A percentile compares a stretch with the other conserved stretches of the same genome.
These are phyloP conservation scores for Amylostereum chailletii DNA, from an alignment of 1,284 basidiomycete species.

Conservation along the genomic window DNA sequence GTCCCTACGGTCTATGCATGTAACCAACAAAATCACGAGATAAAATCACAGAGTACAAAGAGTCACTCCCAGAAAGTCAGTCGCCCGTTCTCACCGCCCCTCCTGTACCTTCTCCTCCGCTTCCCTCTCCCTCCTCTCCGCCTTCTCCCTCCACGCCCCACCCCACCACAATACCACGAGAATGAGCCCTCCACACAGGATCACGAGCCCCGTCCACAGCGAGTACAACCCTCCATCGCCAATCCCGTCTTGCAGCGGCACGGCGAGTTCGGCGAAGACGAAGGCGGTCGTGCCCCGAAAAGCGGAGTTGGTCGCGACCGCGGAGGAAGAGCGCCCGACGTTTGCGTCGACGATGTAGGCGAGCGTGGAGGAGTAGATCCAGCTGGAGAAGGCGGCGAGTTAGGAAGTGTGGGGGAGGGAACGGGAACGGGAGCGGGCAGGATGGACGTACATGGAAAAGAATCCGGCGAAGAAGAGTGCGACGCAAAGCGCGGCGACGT, in stretches of 20 bases:
- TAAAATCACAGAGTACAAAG: too few relatives aligned
- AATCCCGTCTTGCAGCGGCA: conserved; percentile 42
- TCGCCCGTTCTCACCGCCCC: too few relatives aligned
- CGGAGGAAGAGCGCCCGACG: conserved; percentile 60
- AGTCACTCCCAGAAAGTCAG: too few relatives aligned
- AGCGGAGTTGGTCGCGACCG: conserved; percentile 62
- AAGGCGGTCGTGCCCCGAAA: conserved; percentile 68
- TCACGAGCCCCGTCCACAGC: conserved; percentile 56
- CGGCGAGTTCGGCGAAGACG: conserved; percentile 59
- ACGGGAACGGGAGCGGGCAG: background rate
- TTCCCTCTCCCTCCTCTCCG: conserved; percentile 18
- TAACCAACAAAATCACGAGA: too few relatives aligned
- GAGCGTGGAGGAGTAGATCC: conserved; percentile 63
- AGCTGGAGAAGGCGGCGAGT: conserved; percentile 28
- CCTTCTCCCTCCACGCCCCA: conserved; percentile 29
- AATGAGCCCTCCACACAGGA: conserved; percentile 43
- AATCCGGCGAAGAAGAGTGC: conserved; percentile 63
- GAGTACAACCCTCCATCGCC: conserved; percentile 73
- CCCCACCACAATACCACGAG: conserved; percentile 42
- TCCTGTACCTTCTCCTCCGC: too few relatives aligned
- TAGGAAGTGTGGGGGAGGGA: background rate
- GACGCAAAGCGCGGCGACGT: conserved; percentile 55
- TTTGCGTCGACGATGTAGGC: conserved; percentile 77
- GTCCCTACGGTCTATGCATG: too few relatives aligned
- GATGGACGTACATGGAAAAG: conserved; percentile 49